A percentile compares a stretch with the other conserved stretches of the same genome.
Evolutionary conservation across 257 asterid genomes (phyloP).

Genomic region (Solanum paucissectum): DNA sequence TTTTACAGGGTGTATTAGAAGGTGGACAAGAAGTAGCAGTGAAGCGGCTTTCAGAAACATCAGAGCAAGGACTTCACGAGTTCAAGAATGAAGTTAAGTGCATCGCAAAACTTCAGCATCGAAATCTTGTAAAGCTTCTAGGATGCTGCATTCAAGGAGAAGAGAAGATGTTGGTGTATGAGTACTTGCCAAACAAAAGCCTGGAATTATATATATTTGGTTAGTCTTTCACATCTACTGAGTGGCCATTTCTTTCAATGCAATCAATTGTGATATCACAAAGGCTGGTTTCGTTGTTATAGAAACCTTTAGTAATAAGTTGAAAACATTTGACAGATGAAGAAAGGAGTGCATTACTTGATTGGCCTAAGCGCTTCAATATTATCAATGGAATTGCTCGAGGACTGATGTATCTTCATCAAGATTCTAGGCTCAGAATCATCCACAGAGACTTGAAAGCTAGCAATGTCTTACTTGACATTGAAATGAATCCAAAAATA

Average conservation of each 20-base stretch:
- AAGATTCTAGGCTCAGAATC: constrained; percentile 35
- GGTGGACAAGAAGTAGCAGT: constrained; percentile 25
- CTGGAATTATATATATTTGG: constrained; percentile 23
- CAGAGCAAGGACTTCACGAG: constrained; percentile 24
- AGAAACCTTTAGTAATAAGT: not conserved
- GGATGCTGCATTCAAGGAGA: constrained; percentile 25
- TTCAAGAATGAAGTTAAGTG: constrained; percentile 28
- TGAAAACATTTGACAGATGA: constrained; percentile 12
- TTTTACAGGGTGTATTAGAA: constrained; percentile 16
- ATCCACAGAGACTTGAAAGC: constrained; percentile 44
- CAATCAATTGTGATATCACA: not conserved
- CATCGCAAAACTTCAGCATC: constrained; percentile 28
- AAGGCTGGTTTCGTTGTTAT: not conserved
- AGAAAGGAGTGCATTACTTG: constrained; percentile 7
- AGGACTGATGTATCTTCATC: constrained; percentile 47
- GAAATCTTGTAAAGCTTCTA: constrained; percentile 27
- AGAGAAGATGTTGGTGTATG: constrained; percentile 25
- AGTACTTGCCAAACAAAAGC: constrained; percentile 25
- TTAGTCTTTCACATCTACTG: not conserved
- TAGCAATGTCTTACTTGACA: constrained; percentile 43
- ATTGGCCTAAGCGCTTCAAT: constrained; percentile 39
- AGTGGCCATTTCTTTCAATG: not conserved
- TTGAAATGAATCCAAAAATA: constrained; percentile 37
- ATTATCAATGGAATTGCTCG: constrained; percentile 34
- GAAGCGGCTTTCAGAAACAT: constrained; percentile 17